These are phyloP conservation scores for Lactarius vividus DNA, from an alignment of 768 basidiomycete genomes.

Conservation along the genomic window DNA sequence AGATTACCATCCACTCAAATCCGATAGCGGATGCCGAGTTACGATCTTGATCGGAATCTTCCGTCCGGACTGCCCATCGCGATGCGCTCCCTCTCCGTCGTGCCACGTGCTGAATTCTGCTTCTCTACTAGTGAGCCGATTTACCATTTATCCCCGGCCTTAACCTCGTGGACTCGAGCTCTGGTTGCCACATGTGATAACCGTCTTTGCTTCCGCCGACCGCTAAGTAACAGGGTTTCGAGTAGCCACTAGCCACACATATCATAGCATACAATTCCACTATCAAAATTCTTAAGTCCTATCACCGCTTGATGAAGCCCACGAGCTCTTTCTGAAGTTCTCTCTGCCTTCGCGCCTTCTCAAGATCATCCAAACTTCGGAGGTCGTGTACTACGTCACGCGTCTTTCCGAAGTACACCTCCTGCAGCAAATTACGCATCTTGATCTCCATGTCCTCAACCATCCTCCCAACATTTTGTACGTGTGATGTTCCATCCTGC, in stretches of 20 bases:
- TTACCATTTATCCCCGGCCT: not conserved
- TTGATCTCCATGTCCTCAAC: constrained; percentile 99
- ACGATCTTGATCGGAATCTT: constrained; percentile 27
- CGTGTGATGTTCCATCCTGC: constrained; percentile 78
- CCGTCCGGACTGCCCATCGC: not conserved
- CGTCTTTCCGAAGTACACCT: constrained; percentile 96
- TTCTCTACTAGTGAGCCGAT: not conserved
- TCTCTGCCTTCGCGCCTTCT: constrained; percentile 73
- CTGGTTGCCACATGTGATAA: not conserved
- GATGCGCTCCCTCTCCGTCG: not conserved
- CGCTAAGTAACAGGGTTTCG: not conserved
- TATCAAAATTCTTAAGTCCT: not conserved
- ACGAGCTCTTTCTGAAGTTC: constrained; percentile 91
- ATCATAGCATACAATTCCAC: constrained; percentile 1
- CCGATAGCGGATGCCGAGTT: constrained; percentile 83
- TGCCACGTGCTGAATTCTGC: not conserved
- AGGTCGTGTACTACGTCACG: constrained; percentile 93
- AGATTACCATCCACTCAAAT: constrained; percentile 92
- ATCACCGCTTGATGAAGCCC: constrained; percentile 63
- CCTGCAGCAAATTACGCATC: constrained; percentile 92
- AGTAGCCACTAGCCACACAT: not conserved
- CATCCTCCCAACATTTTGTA: constrained; percentile 91
- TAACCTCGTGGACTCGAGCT: not conserved
- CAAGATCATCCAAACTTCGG: constrained; percentile 82
- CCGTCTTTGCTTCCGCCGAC: not conserved